A percentile compares a stretch with the other conserved stretches of the same genome.
Evolutionary conservation across 2,329 filamentous ascomycete genomes (phyloP).

Genomic region (Epichloe amarillans): DNA sequence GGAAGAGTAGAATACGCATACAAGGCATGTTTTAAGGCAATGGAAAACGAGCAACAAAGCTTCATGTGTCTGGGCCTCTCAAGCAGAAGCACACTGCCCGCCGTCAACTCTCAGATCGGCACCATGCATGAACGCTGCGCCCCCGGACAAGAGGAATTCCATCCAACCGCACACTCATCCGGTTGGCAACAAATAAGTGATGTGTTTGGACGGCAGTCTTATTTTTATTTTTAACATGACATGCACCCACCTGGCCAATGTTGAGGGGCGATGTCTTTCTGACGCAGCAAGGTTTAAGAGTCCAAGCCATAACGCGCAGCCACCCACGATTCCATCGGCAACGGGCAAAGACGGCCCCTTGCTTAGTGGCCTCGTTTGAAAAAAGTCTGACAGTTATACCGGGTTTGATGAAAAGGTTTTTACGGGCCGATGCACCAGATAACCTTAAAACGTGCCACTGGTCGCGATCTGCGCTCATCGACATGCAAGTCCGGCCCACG

Average conservation of each 20-base stretch:
- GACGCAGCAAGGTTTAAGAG: no score
- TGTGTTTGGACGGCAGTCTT: no score
- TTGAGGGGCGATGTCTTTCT: slow-evolving; percentile 9
- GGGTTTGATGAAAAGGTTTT: slow-evolving; percentile 36
- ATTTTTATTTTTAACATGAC: no score
- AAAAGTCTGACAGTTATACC: slow-evolving; percentile 27
- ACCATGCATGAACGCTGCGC: slow-evolving; percentile 63
- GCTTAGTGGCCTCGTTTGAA: no score
- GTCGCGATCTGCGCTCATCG: no score
- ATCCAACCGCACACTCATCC: slow-evolving; percentile 23
- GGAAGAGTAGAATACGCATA: no score
- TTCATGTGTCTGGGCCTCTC: background rate
- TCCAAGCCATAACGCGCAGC: slow-evolving; percentile 45
- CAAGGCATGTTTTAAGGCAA: no score
- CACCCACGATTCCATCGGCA: slow-evolving; percentile 48
- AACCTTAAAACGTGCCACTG: no score
- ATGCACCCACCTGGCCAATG: no score
- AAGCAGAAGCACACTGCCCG: slow-evolving; percentile 34
- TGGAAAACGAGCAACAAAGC: background rate
- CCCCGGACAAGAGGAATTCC: slow-evolving; percentile 49
- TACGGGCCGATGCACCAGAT: background rate
- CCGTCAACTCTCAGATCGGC: slow-evolving; percentile 59
- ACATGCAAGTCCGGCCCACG: no score
- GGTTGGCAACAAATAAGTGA: no score
- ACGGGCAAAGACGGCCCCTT: slow-evolving; percentile 44